A percentile compares a stretch with the other conserved stretches of the same genome.
Evolutionary conservation across 192 early-diverging fungal genomes (phyloP).

Genomic region (Chytriomyces hyalinus): DNA sequence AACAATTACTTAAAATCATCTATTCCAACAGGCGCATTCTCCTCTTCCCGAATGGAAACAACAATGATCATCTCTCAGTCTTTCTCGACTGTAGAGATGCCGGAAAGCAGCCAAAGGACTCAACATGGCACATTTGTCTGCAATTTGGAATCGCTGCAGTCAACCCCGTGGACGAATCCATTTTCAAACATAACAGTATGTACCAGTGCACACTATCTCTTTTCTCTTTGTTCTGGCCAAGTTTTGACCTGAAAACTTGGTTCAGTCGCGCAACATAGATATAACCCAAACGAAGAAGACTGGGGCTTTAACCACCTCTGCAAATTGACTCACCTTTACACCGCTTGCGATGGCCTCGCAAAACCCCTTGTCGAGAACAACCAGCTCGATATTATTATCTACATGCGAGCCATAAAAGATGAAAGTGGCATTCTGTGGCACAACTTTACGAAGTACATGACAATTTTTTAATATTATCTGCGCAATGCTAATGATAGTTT

Average conservation of each 20-base stretch:
- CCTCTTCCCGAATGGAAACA: slow-evolving; percentile 90
- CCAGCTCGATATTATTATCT: slow-evolving; percentile 66
- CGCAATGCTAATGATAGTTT: neutral
- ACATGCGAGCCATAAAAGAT: slow-evolving; percentile 81
- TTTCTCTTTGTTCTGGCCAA: slow-evolving; percentile 6
- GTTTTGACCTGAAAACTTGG: neutral
- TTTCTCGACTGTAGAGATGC: slow-evolving; percentile 88
- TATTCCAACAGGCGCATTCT: slow-evolving; percentile 74
- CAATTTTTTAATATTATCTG: neutral
- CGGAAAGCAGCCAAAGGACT: slow-evolving; percentile 42
- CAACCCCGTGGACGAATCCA: slow-evolving; percentile 70
- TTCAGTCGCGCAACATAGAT: slow-evolving; percentile 79
- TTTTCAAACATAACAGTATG: slow-evolving; percentile 61
- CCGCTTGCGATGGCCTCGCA: slow-evolving; percentile 41
- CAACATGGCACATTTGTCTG: slow-evolving; percentile 82
- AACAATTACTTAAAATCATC: neutral
- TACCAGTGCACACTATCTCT: neutral
- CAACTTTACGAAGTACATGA: slow-evolving; percentile 80
- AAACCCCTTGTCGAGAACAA: slow-evolving; percentile 69
- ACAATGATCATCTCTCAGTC: slow-evolving; percentile 73
- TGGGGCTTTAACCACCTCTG: slow-evolving; percentile 94
- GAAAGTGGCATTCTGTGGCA: slow-evolving; percentile 94
- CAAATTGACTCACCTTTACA: slow-evolving; percentile 55
- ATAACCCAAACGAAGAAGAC: slow-evolving; percentile 79
- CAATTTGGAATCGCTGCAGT: slow-evolving; percentile 80